Evolutionary conservation across 2,329 filamentous ascomycete species (phyloP).

Genomic region (Trichoderma arundinaceum): DNA sequence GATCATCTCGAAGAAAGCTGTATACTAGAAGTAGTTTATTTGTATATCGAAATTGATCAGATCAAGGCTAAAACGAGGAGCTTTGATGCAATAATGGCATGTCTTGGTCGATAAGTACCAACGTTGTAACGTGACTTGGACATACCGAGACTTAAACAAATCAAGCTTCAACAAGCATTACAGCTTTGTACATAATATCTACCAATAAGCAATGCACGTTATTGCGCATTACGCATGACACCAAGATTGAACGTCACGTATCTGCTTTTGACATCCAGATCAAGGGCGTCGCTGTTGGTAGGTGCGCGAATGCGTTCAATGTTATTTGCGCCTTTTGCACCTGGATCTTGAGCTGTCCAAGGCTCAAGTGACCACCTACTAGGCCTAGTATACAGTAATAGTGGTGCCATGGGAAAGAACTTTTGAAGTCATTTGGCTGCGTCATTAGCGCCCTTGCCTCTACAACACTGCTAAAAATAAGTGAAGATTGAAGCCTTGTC

Average conservation of each 20-base stretch:
- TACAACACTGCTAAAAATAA: background rate
- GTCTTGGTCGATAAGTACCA: too few species aligned
- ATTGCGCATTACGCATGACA: background rate
- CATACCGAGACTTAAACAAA: too few species aligned
- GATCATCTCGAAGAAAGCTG: background rate
- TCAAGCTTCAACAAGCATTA: too few species aligned
- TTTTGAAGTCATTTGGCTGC: background rate
- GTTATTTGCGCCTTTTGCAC: conserved; percentile 2
- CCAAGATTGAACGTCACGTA: background rate
- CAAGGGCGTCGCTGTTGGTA: background rate
- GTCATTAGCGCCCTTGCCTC: conserved; percentile 24
- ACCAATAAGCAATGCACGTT: background rate
- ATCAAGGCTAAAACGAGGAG: too few species aligned
- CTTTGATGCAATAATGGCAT: too few species aligned
- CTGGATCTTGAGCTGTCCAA: background rate
- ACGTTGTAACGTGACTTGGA: too few species aligned
- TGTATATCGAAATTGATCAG: too few species aligned
- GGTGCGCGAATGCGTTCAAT: background rate
- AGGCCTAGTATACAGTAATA: background rate
- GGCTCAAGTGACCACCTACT: too few species aligned
- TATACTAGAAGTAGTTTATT: too few species aligned
- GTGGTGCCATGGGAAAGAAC: background rate
- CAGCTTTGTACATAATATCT: too few species aligned
- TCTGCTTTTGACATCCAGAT: background rate
- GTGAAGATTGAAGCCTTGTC: background rate